Evolutionary conservation across 2,329 filamentous ascomycete species (phyloP), one percentile per base, ranked within the genome.

Genomic region (Botrytis fabae): DNA sequence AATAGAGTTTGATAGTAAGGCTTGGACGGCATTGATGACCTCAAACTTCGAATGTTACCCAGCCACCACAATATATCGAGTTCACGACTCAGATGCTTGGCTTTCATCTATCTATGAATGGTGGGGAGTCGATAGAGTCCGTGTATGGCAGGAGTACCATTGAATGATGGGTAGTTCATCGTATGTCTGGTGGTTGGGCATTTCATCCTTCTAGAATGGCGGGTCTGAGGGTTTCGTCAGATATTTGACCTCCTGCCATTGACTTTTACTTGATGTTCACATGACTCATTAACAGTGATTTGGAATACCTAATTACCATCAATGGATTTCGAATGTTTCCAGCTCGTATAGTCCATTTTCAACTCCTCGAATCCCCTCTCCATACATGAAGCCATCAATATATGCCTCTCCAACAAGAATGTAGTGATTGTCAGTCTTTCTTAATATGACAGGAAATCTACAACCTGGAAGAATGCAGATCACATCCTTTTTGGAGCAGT

Each of bases 371-470:
- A 79, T 74, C 35, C 75, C 79, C 60, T 79, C 73, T 16, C 78
- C 78, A 71, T 76, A 62, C 78, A 80, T 80, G 42, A 75, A 75
- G 1, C 75, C 78, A 74, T 79, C 75, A 38, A 79, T 68, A 73
- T 79, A 80, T 28, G 74, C 77, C 57, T 79, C 78, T 14, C 79
- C 79, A 38, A 80, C 61, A n/a, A 79, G 46, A 4, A 69, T 60
- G 66, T 75, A 77, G 32, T 74, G 59, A 4, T 72, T 69, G 14
- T 71, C 72, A 22, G 66, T 48, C 28, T 28, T 54, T 66, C 76
- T 76, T 44, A 80, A 73, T 32, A 79, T 48, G 28, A 80, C 76
- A 10, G 78, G 78, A 65, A 75, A 78, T 48, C 72, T 76, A 60
- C 79, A 80, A 8, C 79, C 78, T 64, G 75, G 71, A 22, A 80